Base-by-base conservation (phyloP, 2,329 filamentous ascomycete genomes). In the Aphanoascus verrucosus region DNA sequence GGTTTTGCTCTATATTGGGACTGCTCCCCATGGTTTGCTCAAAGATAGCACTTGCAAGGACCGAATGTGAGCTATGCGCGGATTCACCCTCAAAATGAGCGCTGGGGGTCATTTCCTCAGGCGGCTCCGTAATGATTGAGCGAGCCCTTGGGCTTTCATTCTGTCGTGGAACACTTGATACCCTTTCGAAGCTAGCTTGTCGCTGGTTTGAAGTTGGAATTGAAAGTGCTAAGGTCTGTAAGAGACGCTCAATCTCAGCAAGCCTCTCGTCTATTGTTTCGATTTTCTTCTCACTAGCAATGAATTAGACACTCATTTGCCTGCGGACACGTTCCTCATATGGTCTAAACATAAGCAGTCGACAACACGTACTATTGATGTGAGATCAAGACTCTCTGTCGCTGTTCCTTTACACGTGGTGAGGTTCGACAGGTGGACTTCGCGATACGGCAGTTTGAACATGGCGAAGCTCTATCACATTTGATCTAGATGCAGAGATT, bases 251-350 rank as follows among this genome's bases (percentile, higher is more conserved):
- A 40, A 79, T 76, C n/a, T 68, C 67, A 5, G 68, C 67, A 7
- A 79, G 64, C 14, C 75, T 70, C 31, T 74, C 70, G 58, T 77
- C 75, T 49, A 79, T 77, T 11, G 72, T 61, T 56, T 78, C 75
- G 47, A 79, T 76, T 61, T 78, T 77, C 59, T 68, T 73, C 60
- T 79, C 76, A 63, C 74, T 77, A 19, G 28, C 34, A 19, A 49
- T 58, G 28, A 60, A 28, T 56, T 38, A 56, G 52, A 44, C 9
- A 12, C 6, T 35, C 7, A 28, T 28, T 7, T 28, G 7, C 3
- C 23, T 28, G 23, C 7, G 7, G 23, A 7, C 3, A 28, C 23
- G 23, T 7, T 7, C 23, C 23, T 28, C 3, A 28, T n/a, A 28
- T 19, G 43, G 17, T 41, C 12, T 11, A 32, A 19, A 17, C 1